These are phyloP conservation scores for Barnettozyma sucrosica DNA, from an alignment of 805 yeast genomes.

Conservation along the genomic window DNA sequence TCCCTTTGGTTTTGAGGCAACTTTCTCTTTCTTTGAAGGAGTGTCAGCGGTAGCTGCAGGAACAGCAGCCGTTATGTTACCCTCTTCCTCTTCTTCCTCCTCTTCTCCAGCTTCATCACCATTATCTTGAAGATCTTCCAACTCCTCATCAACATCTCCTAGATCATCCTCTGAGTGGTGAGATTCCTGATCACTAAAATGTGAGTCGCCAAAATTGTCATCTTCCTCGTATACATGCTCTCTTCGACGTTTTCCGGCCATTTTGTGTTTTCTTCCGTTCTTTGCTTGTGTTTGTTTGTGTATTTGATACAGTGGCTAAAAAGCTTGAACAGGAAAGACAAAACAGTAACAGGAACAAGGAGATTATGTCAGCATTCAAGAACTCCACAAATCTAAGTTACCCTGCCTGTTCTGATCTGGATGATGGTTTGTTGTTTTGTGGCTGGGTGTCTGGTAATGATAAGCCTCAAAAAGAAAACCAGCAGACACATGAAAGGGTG, in stretches of 20 bases:
- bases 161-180: neutral
- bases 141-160: neutral
- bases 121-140: constrained; percentile 1
- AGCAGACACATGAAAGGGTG: too few relatives aligned
- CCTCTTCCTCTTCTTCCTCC: constrained; percentile 25
- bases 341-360: too few relatives aligned
- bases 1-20: constrained; percentile 22
- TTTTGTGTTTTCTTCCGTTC: neutral
- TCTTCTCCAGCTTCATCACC: constrained; percentile 21
- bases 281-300: neutral
- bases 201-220: neutral
- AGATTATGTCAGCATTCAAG: neutral
- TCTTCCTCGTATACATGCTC: neutral
- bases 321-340: too few relatives aligned
- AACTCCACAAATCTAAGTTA: neutral
- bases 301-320: too few relatives aligned
- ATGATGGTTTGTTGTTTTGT: neutral
- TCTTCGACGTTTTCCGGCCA: constrained; percentile 1
- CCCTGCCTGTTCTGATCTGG: neutral
- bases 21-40: constrained; percentile 9
- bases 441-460: neutral
- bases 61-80: constrained; percentile 22
- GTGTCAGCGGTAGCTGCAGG: constrained; percentile 12
- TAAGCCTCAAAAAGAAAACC: too few relatives aligned
- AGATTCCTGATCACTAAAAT: neutral